Conservation (phyloP, 2,329 filamentous ascomycete species). For the Aspergillus tubingensis region DNA sequence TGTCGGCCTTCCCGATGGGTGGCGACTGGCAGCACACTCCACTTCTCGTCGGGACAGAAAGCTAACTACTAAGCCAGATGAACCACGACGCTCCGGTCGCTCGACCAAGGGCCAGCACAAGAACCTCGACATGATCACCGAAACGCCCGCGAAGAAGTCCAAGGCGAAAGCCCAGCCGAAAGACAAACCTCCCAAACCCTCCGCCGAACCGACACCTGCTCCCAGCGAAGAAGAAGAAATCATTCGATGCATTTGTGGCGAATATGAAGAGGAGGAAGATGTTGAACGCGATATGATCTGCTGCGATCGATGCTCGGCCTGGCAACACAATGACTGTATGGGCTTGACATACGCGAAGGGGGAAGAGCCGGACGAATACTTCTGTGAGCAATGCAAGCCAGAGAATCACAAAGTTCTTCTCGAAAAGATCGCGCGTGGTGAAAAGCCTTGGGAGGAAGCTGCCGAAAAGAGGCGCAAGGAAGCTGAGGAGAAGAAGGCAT, state of each 20-base stretch:
- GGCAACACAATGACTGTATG: conserved; percentile 98
- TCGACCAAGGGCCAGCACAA: conserved; percentile 98
- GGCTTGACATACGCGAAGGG: conserved; percentile 76
- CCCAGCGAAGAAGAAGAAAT: conserved; percentile 64
- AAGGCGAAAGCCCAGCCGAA: conserved; percentile 51
- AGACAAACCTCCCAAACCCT: conserved; percentile 49
- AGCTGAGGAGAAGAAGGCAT: conserved; percentile 59
- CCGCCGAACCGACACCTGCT: conserved; percentile 48
- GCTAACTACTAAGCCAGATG: conserved; percentile 57
- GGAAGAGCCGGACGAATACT: conserved; percentile 80
- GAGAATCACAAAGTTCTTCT: conserved; percentile 80
- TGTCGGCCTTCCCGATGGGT: conserved; percentile 2
- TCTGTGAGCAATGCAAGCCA: conserved; percentile 86
- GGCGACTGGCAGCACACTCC: conserved; percentile 12
- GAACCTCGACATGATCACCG: conserved; percentile 72
- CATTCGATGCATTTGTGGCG: conserved; percentile 91
- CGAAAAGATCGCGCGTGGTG: conserved; percentile 73
- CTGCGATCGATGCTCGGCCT: conserved; percentile 87
- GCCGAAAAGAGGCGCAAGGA: conserved; percentile 65
- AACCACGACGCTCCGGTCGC: conserved; percentile 90
- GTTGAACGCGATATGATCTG: conserved; percentile 91
- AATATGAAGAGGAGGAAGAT: conserved; percentile 80
- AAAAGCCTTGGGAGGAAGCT: conserved; percentile 80
- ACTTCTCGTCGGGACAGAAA: conserved; percentile 14
- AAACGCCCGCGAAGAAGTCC: conserved; percentile 52